phyloP scores from a whole-genome alignment of 2,329 filamentous ascomycete genomes.

The Pseudocercospora eumusae region DNA sequence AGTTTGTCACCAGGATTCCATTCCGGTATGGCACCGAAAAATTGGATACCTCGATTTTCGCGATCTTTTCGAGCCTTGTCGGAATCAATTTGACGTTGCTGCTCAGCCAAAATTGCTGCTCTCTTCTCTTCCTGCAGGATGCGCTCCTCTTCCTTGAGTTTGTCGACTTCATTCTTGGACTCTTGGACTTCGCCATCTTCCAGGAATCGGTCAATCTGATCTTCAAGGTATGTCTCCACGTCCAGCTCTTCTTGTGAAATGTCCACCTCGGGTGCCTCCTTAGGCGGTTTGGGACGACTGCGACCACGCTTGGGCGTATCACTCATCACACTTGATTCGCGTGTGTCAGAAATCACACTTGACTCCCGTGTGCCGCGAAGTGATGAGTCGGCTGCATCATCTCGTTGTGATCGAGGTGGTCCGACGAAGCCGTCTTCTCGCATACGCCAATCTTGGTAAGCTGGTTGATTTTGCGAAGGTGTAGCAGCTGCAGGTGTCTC shows the following conservation, averaged over 20 bases:
- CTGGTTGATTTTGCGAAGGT: neutral
- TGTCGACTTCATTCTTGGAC: conserved; percentile 35
- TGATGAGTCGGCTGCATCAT: neutral
- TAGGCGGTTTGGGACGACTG: conserved; percentile 33
- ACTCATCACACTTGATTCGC: conserved; percentile 8
- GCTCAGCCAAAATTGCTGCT: conserved; percentile 34
- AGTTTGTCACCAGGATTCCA: conserved; percentile 28
- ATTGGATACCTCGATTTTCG: conserved; percentile 55
- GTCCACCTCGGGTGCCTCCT: conserved; percentile 36
- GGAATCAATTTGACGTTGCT: conserved; percentile 37
- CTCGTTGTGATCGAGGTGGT: neutral
- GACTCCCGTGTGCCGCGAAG: neutral
- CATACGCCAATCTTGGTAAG: conserved; percentile 27
- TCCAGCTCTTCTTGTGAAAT: conserved; percentile 50
- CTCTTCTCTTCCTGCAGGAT: conserved; percentile 23
- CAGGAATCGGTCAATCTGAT: conserved; percentile 45
- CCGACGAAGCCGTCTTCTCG: too few relatives aligned
- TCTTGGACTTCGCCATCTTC: conserved; percentile 36
- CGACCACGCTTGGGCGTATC: conserved; percentile 42
- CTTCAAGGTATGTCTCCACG: conserved; percentile 50
- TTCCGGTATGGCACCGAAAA: conserved; percentile 61
- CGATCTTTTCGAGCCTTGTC: conserved; percentile 54
- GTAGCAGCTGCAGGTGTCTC: neutral
- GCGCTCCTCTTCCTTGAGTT: conserved; percentile 60
- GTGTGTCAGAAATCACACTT: neutral